Evolutionary conservation across 805 yeast species (phyloP), one percentile per base, ranked within the genome.

Genomic region (Groenewaldozyma salmanticensis): DNA sequence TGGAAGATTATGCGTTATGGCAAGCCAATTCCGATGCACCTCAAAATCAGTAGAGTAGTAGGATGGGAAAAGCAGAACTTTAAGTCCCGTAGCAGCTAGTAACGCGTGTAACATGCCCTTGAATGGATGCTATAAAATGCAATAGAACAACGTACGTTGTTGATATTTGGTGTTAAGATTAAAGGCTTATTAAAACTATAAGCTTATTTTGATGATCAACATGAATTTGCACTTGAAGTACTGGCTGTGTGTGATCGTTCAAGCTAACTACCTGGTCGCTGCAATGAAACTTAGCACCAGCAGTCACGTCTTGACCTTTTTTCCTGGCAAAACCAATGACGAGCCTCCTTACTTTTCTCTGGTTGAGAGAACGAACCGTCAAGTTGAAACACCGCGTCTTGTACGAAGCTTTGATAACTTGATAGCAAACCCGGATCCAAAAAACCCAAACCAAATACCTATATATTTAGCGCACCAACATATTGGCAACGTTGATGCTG

Each of bases 11-110:
- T 77, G 64, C 1, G 97, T 90, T 38, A 92, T 80, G 0, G 98
- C 95, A 17, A 92, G 70, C 98, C 98, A 92, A 57, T 92, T 92
- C 44, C 98, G 68, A 60, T 92, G 98, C 19, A 92, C 98, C 58
- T 92, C 98, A 53, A 92, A 90, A 60, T 92, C 98, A 1, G 97
- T 92, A 9, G 96, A 88, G 51, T 76, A 87, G 60, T 90, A 92
- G 1, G 90, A 86, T 5, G 82, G 79, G 40, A 77, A 72, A n/a
- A 82, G 63, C 18, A 82, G 64, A 7, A 79, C 58, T 48, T 80
- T 80, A 33, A 80, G 61, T 35, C 75, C 60, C 6, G 78, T 65
- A 0, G 78, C 67, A 3, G 83, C 81, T 6, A 79, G 72, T 74
- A 81, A 78, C 44, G 27, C 44, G 7, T 24, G 29, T 24, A n/a